Percentiles rank a stretch among this genome's conserved stretches.
phyloP scores from a whole-genome alignment of 2,329 filamentous ascomycete species.

The Pezicula neosporulosa region DNA sequence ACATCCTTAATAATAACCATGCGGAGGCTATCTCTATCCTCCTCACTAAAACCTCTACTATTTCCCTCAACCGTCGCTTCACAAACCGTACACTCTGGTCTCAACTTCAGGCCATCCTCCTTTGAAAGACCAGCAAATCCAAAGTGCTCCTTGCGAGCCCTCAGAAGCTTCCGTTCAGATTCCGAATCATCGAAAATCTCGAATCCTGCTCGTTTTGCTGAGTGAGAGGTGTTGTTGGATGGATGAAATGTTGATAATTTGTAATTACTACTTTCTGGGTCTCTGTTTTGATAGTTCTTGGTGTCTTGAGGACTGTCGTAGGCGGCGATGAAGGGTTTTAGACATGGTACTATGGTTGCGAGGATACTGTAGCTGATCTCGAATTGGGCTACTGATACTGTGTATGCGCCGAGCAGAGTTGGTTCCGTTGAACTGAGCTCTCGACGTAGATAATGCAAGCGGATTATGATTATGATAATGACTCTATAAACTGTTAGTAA shows the following conservation, averaged over 20 bases:
- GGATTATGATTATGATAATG: constrained; percentile 33
- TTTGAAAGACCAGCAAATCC: background rate
- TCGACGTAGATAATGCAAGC: constrained; percentile 32
- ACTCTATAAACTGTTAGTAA: constrained; percentile 24
- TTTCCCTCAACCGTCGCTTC: background rate
- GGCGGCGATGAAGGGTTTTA: constrained; percentile 40
- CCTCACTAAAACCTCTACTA: constrained; percentile 2
- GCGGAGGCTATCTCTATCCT: constrained; percentile 2
- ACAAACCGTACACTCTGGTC: constrained; percentile 1
- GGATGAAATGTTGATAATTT: too few relatives aligned
- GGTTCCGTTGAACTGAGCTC: constrained; percentile 31
- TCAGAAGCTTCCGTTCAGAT: too few relatives aligned
- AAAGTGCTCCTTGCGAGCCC: too few relatives aligned
- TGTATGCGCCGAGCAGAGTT: constrained; percentile 32
- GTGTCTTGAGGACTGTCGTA: background rate
- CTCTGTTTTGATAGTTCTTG: background rate
- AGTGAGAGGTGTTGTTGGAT: background rate
- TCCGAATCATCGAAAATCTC: background rate
- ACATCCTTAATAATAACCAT: constrained; percentile 6
- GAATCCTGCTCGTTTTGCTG: background rate
- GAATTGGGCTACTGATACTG: constrained; percentile 34
- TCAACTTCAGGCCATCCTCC: background rate
- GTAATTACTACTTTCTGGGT: too few relatives aligned
- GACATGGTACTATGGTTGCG: constrained; percentile 37
- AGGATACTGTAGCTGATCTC: constrained; percentile 38